Evolutionary conservation across 148 eudicot genomes (phyloP), one percentile per base, ranked within the genome.

Genomic region (Cornus controversa): DNA sequence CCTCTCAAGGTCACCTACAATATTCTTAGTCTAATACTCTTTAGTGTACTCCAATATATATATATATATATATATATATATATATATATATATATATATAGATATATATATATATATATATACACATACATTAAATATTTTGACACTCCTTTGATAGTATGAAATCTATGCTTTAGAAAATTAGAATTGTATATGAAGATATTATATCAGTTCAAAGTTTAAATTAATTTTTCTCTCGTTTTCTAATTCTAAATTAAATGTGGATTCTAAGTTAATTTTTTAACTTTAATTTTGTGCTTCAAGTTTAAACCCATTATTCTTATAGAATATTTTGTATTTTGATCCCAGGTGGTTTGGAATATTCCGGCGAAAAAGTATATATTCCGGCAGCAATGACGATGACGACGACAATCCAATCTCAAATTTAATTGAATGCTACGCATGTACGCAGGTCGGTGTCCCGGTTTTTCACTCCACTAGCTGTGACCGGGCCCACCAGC

Each of bases 401-500:
- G 85, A 80, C 0, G 87, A 83, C 1, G 84, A 70, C 63, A 79
- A 28, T 68, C 83, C 85, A 1, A 47, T 71, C 57, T 54, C 88
- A 13, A 66, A 36, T 50, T 58, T 87, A 2, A 73, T 79, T 24
- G 99, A 96, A 73, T 96, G 99, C 82, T 91, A 93, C 73, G 98
- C 97, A 9, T 96, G 99, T 75, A 96, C 99, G 1, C 98, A 88
- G 57, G 94, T 88, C 6, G 99, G 97, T 1, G 85, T 89, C 11
- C 99, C 99, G 1, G 97, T 67, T 0, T 96, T 96, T 83, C 99
- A 96, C 87, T 96, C 99, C 74, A 96, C 98, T 2, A 87, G 94
- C 80, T 96, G 99, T 72, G 97, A 93, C 84, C 84, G 81, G 27
- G 91, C 97, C 63, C 74, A 89, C 83, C 92, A 86, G 34, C 92